A percentile compares a stretch with the other conserved stretches of the same genome.
phyloP scores from a whole-genome alignment of 805 yeast species.

The Ogataea siamensis region DNA sequence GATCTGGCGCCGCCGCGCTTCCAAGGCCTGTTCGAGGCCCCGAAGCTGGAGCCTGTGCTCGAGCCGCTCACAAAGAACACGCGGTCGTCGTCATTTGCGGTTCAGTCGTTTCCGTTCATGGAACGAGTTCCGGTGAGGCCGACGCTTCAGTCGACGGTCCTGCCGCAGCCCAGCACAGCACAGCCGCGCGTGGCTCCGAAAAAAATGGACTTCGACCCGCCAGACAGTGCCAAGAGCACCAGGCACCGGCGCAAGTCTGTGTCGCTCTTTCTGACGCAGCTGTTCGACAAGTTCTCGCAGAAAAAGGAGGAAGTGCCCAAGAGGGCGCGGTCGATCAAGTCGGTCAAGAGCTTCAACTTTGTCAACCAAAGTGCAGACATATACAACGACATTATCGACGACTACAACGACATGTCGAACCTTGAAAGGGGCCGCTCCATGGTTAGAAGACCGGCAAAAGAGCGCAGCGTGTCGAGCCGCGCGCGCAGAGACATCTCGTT shows the following conservation, averaged over 20 bases:
- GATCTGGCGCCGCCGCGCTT: conserved; percentile 7
- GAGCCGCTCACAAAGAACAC: neutral
- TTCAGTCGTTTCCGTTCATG: conserved; percentile 1
- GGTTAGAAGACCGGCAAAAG: conserved; percentile 10
- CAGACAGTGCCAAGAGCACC: conserved; percentile 1
- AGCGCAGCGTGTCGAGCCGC: conserved; percentile 13
- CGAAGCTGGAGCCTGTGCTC: conserved; percentile 1
- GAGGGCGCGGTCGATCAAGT: conserved; percentile 10
- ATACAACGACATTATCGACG: conserved; percentile 22
- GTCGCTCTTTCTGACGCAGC: conserved; percentile 11
- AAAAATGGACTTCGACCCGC: neutral
- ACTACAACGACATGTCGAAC: conserved; percentile 15
- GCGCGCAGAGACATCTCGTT: conserved; percentile 8
- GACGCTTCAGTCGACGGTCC: neutral
- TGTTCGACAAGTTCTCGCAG: conserved; percentile 13
- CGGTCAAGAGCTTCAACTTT: conserved; percentile 6
- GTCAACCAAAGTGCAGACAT: conserved; percentile 17
- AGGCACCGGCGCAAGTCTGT: conserved; percentile 8
- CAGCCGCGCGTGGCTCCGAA: neutral
- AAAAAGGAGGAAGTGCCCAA: conserved; percentile 8
- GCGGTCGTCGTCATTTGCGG: conserved; percentile 1
- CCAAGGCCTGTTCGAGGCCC: conserved; percentile 3
- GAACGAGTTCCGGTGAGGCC: conserved; percentile 3
- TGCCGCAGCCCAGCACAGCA: neutral
- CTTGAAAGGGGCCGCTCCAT: conserved; percentile 16